Percentiles rank a stretch among this genome's conserved stretches.
Evolutionary conservation across 108 stramenopile genomes (phyloP).

Genomic region (Skeletonema menzelii): DNA sequence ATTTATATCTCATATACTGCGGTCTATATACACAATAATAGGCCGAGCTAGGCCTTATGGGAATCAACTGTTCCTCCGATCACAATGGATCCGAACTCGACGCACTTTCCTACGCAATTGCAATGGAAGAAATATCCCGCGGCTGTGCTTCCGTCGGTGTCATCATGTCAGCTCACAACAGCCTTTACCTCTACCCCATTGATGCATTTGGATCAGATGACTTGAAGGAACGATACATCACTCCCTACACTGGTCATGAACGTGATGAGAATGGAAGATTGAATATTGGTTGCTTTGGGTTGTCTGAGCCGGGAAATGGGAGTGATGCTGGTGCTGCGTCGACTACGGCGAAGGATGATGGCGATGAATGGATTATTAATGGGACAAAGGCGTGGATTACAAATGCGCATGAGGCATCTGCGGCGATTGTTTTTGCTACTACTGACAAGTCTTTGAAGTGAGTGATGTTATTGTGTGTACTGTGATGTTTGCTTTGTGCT

Average conservation of each 20-base stretch:
- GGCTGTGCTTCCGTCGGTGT: constrained; percentile 96
- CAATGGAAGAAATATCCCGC: constrained; percentile 97
- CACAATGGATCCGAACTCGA: constrained; percentile 91
- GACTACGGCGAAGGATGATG: constrained; percentile 89
- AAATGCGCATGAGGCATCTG: constrained; percentile 92
- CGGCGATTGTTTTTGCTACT: constrained; percentile 96
- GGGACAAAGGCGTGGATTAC: constrained; percentile 99
- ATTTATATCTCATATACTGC: background rate
- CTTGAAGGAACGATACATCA: constrained; percentile 79
- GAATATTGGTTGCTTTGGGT: constrained; percentile 89
- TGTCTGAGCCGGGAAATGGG: constrained; percentile 91
- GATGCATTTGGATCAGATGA: constrained; percentile 88
- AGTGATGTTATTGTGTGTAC: constrained; percentile 24
- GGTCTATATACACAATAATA: background rate
- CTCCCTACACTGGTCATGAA: constrained; percentile 64
- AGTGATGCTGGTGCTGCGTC: constrained; percentile 94
- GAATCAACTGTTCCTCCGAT: constrained; percentile 83
- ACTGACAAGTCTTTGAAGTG: constrained; percentile 95
- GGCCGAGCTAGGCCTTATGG: constrained; percentile 96
- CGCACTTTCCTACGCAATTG: constrained; percentile 96
- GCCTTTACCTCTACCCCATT: constrained; percentile 92
- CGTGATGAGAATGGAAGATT: constrained; percentile 42
- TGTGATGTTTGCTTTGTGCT: background rate
- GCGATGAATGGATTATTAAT: constrained; percentile 91
- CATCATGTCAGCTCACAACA: constrained; percentile 96